A percentile compares a stretch with the other conserved stretches of the same genome.
phyloP scores from a whole-genome alignment of 2,329 filamentous ascomycete species.

The Byssoonygena ceratinophila region DNA sequence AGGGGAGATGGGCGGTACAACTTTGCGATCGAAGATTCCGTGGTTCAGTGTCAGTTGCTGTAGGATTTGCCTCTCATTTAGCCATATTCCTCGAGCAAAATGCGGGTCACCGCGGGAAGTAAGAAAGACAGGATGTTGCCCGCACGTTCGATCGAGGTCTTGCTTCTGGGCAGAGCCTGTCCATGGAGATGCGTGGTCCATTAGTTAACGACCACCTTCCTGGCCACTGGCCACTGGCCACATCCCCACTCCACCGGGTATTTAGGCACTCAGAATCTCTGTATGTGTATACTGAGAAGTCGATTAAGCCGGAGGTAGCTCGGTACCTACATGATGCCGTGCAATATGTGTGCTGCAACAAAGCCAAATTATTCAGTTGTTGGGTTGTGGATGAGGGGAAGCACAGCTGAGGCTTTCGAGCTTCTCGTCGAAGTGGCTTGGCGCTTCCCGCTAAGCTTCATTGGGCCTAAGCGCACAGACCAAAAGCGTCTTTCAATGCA shows the following conservation, averaged over 20 bases:
- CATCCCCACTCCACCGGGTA: too few relatives aligned
- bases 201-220: neutral
- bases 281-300: neutral
- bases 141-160: too few relatives aligned
- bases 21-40: neutral
- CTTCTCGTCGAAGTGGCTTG: neutral
- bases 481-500: neutral
- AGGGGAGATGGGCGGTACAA: neutral
- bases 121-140: neutral
- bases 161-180: neutral
- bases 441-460: neutral
- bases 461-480: neutral
- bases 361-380: neutral
- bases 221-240: neutral
- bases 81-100: neutral
- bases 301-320: neutral
- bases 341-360: neutral
- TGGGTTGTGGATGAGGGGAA: neutral
- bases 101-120: conserved; percentile 5
- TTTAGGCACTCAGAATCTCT: neutral
- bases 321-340: conserved; percentile 4
- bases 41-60: neutral
- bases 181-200: neutral
- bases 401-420: neutral
- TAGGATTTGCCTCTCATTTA: neutral